Percentiles rank a stretch among this genome's conserved stretches.
Evolutionary conservation across 2,329 filamentous ascomycete species (phyloP).

Genomic region (Xenoacremonium recifei): DNA sequence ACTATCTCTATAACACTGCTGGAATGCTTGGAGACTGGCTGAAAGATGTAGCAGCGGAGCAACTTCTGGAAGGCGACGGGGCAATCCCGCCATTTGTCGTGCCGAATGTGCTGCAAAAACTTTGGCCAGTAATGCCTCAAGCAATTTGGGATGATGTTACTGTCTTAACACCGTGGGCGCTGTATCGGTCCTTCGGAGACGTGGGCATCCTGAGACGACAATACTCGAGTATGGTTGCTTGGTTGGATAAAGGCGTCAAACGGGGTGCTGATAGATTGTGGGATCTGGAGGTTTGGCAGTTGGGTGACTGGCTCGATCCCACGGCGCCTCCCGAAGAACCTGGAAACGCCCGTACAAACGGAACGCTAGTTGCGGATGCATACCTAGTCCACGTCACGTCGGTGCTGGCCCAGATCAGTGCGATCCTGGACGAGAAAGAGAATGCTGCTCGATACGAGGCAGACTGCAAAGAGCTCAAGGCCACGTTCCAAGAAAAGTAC

Average conservation of each 20-base stretch:
- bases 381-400: conserved; percentile 2
- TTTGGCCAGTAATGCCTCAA: conserved; percentile 13
- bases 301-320: conserved; percentile 17
- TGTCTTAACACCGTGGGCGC: conserved; percentile 36
- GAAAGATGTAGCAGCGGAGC: conserved; percentile 2
- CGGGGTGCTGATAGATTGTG: conserved; percentile 36
- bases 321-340: conserved; percentile 4
- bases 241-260: conserved; percentile 37
- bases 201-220: conserved; percentile 31
- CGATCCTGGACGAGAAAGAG: not conserved
- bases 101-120: not conserved
- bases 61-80: not conserved
- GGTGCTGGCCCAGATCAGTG: not conserved
- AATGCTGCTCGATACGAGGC: not conserved
- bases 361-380: conserved; percentile 1
- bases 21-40: conserved; percentile 42
- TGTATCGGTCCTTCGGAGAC: conserved; percentile 37
- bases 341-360: conserved; percentile 1
- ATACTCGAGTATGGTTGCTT: conserved; percentile 35
- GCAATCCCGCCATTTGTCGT: not conserved
- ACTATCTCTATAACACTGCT: conserved; percentile 53
- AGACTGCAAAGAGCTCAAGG: not conserved
- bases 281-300: conserved; percentile 15
- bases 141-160: conserved; percentile 41
- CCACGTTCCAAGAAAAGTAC: conserved; percentile 32